A percentile compares a stretch with the other conserved stretches of the same genome.
Conservation (phyloP, 768 basidiomycete genomes). For the Tricholoma flavovirens region DNA sequence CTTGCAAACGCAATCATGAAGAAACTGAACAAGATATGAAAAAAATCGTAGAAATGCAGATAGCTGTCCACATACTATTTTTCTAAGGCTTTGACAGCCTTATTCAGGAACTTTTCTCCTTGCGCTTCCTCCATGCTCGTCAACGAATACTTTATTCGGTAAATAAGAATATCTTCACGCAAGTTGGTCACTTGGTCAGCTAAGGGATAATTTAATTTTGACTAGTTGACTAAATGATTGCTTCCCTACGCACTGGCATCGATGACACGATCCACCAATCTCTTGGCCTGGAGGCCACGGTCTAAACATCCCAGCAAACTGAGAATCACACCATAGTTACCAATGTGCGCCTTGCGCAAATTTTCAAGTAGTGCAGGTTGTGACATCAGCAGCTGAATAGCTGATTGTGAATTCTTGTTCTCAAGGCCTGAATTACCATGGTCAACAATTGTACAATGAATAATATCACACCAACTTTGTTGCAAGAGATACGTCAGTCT, state of each 20-base stretch:
- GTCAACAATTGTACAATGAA: not conserved
- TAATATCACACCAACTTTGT: slow-evolving; percentile 31
- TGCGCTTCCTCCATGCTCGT: slow-evolving; percentile 66
- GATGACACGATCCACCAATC: slow-evolving; percentile 83
- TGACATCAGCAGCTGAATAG: slow-evolving; percentile 77
- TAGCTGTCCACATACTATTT: slow-evolving; percentile 66
- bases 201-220: slow-evolving; percentile 22
- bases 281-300: slow-evolving; percentile 79
- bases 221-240: not conserved
- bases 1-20: slow-evolving; percentile 93
- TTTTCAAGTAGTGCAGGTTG: slow-evolving; percentile 80
- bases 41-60: slow-evolving; percentile 42
- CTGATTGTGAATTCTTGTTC: slow-evolving; percentile 63
- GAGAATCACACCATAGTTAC: slow-evolving; percentile 87
- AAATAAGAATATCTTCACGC: slow-evolving; percentile 79
- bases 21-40: slow-evolving; percentile 46
- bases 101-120: slow-evolving; percentile 50
- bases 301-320: slow-evolving; percentile 93
- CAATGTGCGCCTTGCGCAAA: slow-evolving; percentile 84
- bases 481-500: slow-evolving; percentile 80
- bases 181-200: slow-evolving; percentile 91
- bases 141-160: slow-evolving; percentile 82
- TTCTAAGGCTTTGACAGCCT: slow-evolving; percentile 73
- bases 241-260: slow-evolving; percentile 49
- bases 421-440: slow-evolving; percentile 47